Evolutionary conservation across 2,329 filamentous ascomycete genomes (phyloP).

Genomic region (Aspergillus sp.): DNA sequence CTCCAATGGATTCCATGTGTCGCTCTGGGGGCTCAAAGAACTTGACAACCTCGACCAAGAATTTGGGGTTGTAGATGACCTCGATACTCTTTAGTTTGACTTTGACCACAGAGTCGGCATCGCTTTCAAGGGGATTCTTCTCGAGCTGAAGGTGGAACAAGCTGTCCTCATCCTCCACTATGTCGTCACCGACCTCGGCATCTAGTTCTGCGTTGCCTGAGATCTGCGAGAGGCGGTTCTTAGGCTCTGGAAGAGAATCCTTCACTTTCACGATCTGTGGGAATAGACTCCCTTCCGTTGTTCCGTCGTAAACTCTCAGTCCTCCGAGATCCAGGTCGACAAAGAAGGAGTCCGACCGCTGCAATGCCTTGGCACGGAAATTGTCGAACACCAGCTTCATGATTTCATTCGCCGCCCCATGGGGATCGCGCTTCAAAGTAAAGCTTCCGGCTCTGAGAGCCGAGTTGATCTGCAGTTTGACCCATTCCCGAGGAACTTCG

Average conservation of each 20-base stretch:
- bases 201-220: constrained; percentile 38
- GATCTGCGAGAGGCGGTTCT: constrained; percentile 36
- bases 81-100: constrained; percentile 94
- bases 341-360: constrained; percentile 87
- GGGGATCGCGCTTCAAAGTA: constrained; percentile 81
- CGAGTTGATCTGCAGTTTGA: constrained; percentile 90
- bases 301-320: constrained; percentile 92
- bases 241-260: constrained; percentile 65
- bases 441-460: constrained; percentile 96
- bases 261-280: constrained; percentile 96
- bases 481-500: constrained; percentile 83
- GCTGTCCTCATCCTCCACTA: constrained; percentile 61
- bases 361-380: constrained; percentile 85
- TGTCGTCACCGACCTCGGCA: constrained; percentile 40
- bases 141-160: constrained; percentile 94
- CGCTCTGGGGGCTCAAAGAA: constrained; percentile 96
- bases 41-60: constrained; percentile 83
- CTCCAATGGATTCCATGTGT: constrained; percentile 97
- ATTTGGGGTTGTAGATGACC: constrained; percentile 95
- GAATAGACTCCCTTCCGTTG: constrained; percentile 84
- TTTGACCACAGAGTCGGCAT: constrained; percentile 85
- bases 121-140: constrained; percentile 89
- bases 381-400: constrained; percentile 91
- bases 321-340: constrained; percentile 88
- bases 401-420: constrained; percentile 75